Evolutionary conservation across 164 flowering plant species (phyloP).

Genomic region (Warburgia ugandensis): DNA sequence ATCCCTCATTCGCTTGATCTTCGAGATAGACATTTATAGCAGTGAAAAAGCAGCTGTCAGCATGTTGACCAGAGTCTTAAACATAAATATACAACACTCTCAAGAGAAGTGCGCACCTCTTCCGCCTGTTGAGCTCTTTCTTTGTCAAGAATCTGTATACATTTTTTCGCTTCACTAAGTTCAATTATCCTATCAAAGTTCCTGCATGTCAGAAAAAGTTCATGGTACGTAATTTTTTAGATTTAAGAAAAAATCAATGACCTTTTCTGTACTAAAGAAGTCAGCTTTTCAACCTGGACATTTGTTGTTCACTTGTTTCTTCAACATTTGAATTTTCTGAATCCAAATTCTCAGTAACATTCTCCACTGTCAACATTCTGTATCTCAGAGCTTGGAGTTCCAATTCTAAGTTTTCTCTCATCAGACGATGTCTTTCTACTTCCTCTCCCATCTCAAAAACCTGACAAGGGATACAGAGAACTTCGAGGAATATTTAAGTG

Average conservation of each 20-base stretch:
- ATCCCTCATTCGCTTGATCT: slow-evolving; percentile 61
- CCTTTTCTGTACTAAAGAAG: slow-evolving; percentile 2
- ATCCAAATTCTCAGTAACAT: slow-evolving; percentile 29
- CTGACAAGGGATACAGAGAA: slow-evolving; percentile 23
- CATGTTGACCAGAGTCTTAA: background rate
- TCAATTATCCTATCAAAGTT: slow-evolving; percentile 26
- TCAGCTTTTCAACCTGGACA: slow-evolving; percentile 35
- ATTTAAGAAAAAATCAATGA: too few relatives aligned
- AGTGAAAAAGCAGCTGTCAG: slow-evolving; percentile 7
- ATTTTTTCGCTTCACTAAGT: slow-evolving; percentile 35
- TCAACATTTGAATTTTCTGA: slow-evolving; percentile 18
- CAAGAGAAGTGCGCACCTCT: slow-evolving; percentile 41
- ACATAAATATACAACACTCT: background rate
- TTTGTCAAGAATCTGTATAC: slow-evolving; percentile 43
- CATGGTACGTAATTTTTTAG: too few relatives aligned
- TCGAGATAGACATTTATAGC: slow-evolving; percentile 10
- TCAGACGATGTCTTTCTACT: slow-evolving; percentile 44
- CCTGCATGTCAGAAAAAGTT: slow-evolving; percentile 23
- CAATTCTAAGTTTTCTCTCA: slow-evolving; percentile 47
- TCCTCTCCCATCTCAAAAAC: slow-evolving; percentile 76
- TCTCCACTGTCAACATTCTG: slow-evolving; percentile 47
- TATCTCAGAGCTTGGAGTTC: slow-evolving; percentile 51
- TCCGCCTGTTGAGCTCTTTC: slow-evolving; percentile 45
- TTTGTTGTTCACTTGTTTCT: slow-evolving; percentile 20
- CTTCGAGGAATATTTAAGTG: background rate